Conservation (phyloP, 1,139 yeast species). For the Debaryomyces subglobosus region DNA sequence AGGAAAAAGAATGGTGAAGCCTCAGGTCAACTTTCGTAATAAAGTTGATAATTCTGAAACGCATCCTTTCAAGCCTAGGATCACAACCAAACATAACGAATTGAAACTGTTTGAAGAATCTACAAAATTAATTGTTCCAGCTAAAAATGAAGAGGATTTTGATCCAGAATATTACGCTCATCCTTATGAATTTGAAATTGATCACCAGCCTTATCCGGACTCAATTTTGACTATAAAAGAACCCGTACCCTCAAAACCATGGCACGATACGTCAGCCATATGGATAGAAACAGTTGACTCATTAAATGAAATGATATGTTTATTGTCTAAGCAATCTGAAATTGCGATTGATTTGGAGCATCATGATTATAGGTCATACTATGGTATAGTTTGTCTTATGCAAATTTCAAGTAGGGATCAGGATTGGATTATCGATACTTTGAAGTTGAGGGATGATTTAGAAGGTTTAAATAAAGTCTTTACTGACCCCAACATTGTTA, state of each 20-base stretch:
- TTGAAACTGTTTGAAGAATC: constrained; percentile 58
- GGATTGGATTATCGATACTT: constrained; percentile 84
- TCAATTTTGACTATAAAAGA: constrained; percentile 48
- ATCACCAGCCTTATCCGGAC: constrained; percentile 69
- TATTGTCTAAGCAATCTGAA: constrained; percentile 54
- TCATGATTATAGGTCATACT: constrained; percentile 88
- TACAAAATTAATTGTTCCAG: constrained; percentile 35
- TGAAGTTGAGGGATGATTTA: constrained; percentile 73
- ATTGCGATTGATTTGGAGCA: constrained; percentile 98
- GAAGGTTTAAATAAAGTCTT: constrained; percentile 70
- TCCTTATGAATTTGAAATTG: constrained; percentile 83
- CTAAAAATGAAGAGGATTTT: constrained; percentile 33
- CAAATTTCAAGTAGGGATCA: constrained; percentile 83
- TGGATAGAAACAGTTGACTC: constrained; percentile 71
- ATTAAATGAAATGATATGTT: constrained; percentile 56
- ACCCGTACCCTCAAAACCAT: constrained; percentile 61
- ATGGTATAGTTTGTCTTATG: constrained; percentile 91
- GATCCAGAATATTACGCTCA: constrained; percentile 70
- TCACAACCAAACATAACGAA: constrained; percentile 73
- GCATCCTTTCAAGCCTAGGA: constrained; percentile 75
- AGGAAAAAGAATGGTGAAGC: constrained; percentile 59
- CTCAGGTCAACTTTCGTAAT: constrained; percentile 64
- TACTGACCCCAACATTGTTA: constrained; percentile 76
- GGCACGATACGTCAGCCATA: constrained; percentile 64
- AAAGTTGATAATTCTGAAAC: constrained; percentile 70